Base-by-base conservation (phyloP, 306 rosid genomes). In the Benincasa hispida region DNA sequence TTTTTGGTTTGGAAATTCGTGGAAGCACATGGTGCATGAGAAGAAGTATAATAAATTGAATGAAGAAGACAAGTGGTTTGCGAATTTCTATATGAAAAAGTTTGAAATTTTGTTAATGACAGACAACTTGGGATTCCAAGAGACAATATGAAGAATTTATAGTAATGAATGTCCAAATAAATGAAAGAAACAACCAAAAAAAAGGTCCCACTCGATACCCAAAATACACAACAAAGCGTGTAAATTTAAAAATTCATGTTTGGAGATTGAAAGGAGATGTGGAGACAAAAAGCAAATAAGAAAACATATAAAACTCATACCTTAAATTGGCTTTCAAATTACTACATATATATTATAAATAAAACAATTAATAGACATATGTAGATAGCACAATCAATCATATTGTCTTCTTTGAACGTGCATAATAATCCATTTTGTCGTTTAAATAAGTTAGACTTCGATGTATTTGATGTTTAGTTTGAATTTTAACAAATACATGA, bases 181-280 rank as follows among this genome's bases (percentile, higher is more conserved):
- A 69, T 69, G 22, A 14, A 75, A 24, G 3, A 35, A 55, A 37
- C 2, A 8, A 4, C 78, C 28, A 39, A 75, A 57, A 10, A 4
- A n/a, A 22, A 53, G 92, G 89, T 55, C 76, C 91, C 88, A 88
- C 85, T 47, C 78, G 89, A 75, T 84, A 78, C 85, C 80, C 74
- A 77, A 83, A 85, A 68, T 80, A 81, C 80, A 73, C 21, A 58
- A 75, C 88, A 87, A 34, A 60, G 66, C 79, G 55, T 79, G 80
- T 37, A 47, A 30, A 70, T 66, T 84, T 70, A 77, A n/a, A 72
- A 67, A 67, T 61, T 56, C 76, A 8, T 70, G 76, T 78, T 89
- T 78, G 84, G 58, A 78, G 60, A 68, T 78, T 85, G 42, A 61
- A 25, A 70, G 59, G 21, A 91, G 79, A 84, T 84, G 76, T 18